Evolutionary conservation across 208 protist genomes (phyloP).

Genomic region (Strigomonas galati): DNA sequence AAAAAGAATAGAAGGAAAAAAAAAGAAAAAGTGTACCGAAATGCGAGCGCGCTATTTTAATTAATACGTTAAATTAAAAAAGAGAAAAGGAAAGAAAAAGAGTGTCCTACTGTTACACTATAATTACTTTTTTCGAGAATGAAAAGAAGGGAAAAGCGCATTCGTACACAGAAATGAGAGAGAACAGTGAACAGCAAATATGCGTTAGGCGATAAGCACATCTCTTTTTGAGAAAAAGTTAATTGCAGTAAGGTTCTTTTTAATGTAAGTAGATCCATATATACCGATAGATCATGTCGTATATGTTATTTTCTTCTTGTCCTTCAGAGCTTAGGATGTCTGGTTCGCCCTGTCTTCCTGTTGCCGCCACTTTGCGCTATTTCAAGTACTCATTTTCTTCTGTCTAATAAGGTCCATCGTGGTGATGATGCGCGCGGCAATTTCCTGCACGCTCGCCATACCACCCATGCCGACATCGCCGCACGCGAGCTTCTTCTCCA

Average conservation of each 20-base stretch:
- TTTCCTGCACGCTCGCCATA: conserved; percentile 86
- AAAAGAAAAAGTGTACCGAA: conserved; percentile 8
- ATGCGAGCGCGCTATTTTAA: not conserved
- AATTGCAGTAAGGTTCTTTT: too few relatives aligned
- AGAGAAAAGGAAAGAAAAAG: not conserved
- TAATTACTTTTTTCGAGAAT: conserved; percentile 2
- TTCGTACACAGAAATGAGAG: too few relatives aligned
- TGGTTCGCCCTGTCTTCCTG: too few relatives aligned
- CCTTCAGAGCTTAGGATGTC: too few relatives aligned
- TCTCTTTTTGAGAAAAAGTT: too few relatives aligned
- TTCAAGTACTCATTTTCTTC: conserved; percentile 14
- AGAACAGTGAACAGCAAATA: too few relatives aligned
- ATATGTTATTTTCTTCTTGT: too few relatives aligned
- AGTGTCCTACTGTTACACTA: not conserved
- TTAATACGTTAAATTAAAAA: not conserved
- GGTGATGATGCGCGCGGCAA: conserved; percentile 53
- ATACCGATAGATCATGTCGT: too few relatives aligned
- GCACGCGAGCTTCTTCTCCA: conserved; percentile 93
- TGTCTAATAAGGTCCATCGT: conserved; percentile 69
- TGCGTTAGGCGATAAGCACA: too few relatives aligned
- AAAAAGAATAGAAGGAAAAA: not conserved
- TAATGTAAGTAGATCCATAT: too few relatives aligned
- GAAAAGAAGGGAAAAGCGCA: too few relatives aligned
- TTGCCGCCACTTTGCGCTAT: too few relatives aligned
- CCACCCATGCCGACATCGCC: conserved; percentile 92